Evolutionary conservation across 345 rosid species (phyloP).

Genomic region (Populus davidiana): DNA sequence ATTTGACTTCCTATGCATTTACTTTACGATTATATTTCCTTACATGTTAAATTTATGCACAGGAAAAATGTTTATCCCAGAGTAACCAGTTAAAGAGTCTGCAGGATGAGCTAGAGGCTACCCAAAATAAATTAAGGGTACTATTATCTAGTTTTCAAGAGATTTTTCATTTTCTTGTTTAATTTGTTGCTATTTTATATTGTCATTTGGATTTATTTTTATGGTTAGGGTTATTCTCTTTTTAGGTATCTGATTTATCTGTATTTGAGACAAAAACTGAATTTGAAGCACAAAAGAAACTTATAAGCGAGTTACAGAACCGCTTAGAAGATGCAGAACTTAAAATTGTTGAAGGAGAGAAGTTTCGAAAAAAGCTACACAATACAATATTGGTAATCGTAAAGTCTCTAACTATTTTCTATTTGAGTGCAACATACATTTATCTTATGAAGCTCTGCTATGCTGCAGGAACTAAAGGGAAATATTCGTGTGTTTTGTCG

Average conservation of each 20-base stretch:
- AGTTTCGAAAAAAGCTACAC: slow-evolving; percentile 83
- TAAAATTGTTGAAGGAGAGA: slow-evolving; percentile 91
- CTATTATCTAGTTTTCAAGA: slow-evolving; percentile 9
- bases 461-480: slow-evolving; percentile 84
- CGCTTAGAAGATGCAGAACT: slow-evolving; percentile 78
- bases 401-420: not conserved
- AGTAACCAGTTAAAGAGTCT: slow-evolving; percentile 54
- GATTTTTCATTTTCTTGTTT: not conserved
- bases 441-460: slow-evolving; percentile 14
- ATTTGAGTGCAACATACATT: not conserved
- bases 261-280: slow-evolving; percentile 70
- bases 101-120: slow-evolving; percentile 59
- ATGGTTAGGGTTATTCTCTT: slow-evolving; percentile 9
- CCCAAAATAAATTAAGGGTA: slow-evolving; percentile 71
- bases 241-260: slow-evolving; percentile 70
- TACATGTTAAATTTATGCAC: slow-evolving; percentile 23
- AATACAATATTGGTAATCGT: slow-evolving; percentile 82
- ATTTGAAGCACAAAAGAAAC: slow-evolving; percentile 67
- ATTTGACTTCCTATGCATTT: slow-evolving; percentile 3
- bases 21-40: slow-evolving; percentile 5
- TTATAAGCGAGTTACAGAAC: slow-evolving; percentile 57
- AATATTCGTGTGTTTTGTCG: slow-evolving; percentile 98
- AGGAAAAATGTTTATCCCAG: slow-evolving; percentile 72
- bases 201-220: slow-evolving; percentile 3
- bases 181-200: not conserved